Base-by-base conservation (phyloP, 495 filamentous ascomycete genomes). In the Chaetomium fimeti region DNA sequence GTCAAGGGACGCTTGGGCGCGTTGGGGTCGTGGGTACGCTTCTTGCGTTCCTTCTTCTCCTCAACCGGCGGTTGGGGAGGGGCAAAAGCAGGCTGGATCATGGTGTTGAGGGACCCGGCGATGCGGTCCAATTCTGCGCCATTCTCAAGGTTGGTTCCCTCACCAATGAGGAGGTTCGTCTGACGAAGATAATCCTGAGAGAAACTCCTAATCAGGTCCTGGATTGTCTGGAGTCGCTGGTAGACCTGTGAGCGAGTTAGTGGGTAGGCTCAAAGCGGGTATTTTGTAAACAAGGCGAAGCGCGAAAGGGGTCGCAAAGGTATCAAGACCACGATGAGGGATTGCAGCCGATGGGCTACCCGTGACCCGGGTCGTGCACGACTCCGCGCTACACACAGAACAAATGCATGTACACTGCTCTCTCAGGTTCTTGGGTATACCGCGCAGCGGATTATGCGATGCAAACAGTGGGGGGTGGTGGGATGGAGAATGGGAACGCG, bases 1-100 rank as follows among this genome's bases (percentile, higher is more conserved):
- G 94, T 97, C 66, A 97, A 74, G 24, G 94, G 91, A 20, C 92
- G 85, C 83, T 97, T 97, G 57, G 94, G 94, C 15, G 92, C 91
- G 73, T 96, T 95, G 63, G 93, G 93, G 74, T 98, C 95, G 67
- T 88, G 89, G 48, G 84, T 86, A 64, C 90, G 88, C 85, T 93
- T 94, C 81, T 91, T 90, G 74, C 91, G 90, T 81, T 90, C 90
- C 81, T 88, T 91, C 78, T 88, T 88, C 72, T 84, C 85, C 58
- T 84, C 82, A 13, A 83, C 83, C 7, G 80, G 75, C 11, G 75
- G 72, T 67, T 69, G 51, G 52, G 71, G 75, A 52, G 66, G 27
- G 63, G 71, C 76, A 5, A 83, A 77, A 6, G 72, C 66, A 20
- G 68, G 71, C 18, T 82, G 72, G 22, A 70, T 38, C 56, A 66